Evolutionary conservation across 2,329 filamentous ascomycete genomes (phyloP), one percentile per base, ranked within the genome.

Genomic region (Cladosporium sp.): DNA sequence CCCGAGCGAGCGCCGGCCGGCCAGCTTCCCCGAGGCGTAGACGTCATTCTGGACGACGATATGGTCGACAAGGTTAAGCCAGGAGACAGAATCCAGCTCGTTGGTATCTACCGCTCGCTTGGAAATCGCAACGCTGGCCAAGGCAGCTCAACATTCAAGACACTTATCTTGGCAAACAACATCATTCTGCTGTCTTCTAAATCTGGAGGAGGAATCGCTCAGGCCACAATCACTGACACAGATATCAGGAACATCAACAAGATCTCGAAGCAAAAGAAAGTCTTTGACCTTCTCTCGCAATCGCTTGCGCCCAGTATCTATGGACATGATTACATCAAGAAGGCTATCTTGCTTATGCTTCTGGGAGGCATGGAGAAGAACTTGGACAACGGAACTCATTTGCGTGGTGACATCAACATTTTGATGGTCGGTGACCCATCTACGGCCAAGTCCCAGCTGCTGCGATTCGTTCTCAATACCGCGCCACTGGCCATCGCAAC

Each of bases 241-340:
- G 94, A 99, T 70, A 95, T 99, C 70, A 88, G 94, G 67, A 97
- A 99, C 71, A 99, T 99, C 80, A 97, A 97, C 79, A 97, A 96
- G 75, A 83, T 97, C 57, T 82, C 93, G 9, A 99, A 97, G 80
- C 94, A 94, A 75, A 92, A 87, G 75, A 92, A 94, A 62, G 83
- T 97, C 3, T 95, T 99, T 63, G 90, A 97, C 56, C 78, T 99
- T 42, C 82, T 99, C 6, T 94, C 94, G 0, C 92, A 97, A 67
- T 97, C 93, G 1, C 80, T 99, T 19, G 94, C 94, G 1, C 94
- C 94, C 0, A 97, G 92, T 76, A 99, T 99, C 59, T 97, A 91
- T 68, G 94, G 94, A 0, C 94, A 99, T 68, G 92, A 95, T 68
- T 89, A 97, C 72, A 95, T 99, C 77, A 99, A 99, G 75, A 97